A percentile compares a stretch with the other conserved stretches of the same genome.
Conservation (phyloP, 805 yeast genomes). For the Spencermartinsiella europaea region DNA sequence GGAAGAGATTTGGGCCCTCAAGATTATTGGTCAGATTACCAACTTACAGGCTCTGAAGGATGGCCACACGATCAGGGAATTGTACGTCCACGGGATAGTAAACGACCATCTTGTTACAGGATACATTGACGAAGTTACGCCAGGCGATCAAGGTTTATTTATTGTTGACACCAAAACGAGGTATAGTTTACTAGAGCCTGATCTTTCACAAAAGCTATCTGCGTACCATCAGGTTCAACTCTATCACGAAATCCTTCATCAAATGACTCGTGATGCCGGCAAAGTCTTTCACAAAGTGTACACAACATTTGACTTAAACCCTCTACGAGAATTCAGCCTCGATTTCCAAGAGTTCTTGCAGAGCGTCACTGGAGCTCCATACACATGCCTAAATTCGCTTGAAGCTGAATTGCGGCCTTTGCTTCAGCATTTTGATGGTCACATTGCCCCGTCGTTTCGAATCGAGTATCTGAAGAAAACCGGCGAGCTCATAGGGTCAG, state of each 20-base stretch:
- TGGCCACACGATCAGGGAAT: slow-evolving; percentile 21
- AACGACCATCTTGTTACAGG: slow-evolving; percentile 23
- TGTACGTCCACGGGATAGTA: slow-evolving; percentile 26
- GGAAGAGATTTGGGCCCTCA: slow-evolving; percentile 20
- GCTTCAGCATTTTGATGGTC: not conserved
- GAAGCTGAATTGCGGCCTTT: not conserved
- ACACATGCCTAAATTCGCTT: not conserved
- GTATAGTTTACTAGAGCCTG: slow-evolving; percentile 12
- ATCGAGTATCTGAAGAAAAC: slow-evolving; percentile 15
- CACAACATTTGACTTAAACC: slow-evolving; percentile 9
- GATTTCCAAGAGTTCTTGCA: not conserved
- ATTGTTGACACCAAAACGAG: slow-evolving; percentile 31
- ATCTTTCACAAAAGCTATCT: slow-evolving; percentile 19
- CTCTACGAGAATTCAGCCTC: not conserved
- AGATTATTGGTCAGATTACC: slow-evolving; percentile 14
- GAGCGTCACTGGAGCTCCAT: not conserved
- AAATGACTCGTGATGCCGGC: slow-evolving; percentile 9
- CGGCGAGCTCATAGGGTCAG: slow-evolving; percentile 13
- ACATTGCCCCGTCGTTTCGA: slow-evolving; percentile 4
- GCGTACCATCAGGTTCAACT: slow-evolving; percentile 33
- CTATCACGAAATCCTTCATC: slow-evolving; percentile 23
- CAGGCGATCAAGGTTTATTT: slow-evolving; percentile 11
- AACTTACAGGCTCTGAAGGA: slow-evolving; percentile 9
- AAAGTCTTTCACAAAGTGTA: slow-evolving; percentile 9
- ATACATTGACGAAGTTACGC: slow-evolving; percentile 24